A percentile compares a stretch with the other conserved stretches of the same genome.
phyloP scores from a whole-genome alignment of 1,139 yeast genomes.

The Hansenula lynferdii region DNA sequence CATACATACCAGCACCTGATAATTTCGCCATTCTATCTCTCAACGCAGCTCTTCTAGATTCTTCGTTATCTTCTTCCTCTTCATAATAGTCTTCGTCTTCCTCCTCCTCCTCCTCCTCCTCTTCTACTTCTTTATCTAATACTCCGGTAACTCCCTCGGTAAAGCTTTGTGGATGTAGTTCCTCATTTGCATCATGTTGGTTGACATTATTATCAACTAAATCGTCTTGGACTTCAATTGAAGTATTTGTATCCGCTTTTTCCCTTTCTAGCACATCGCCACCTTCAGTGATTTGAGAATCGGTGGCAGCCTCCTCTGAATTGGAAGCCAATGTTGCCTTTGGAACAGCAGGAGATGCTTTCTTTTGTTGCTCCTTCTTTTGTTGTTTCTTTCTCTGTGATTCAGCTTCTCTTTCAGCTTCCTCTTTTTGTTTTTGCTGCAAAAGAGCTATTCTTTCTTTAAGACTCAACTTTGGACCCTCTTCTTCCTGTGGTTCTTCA shows the following conservation, averaged over 20 bases:
- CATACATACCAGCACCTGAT: slow-evolving; percentile 86
- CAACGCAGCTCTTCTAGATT: slow-evolving; percentile 68
- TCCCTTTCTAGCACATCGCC: too few relatives aligned
- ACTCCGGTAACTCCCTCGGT: slow-evolving; percentile 17
- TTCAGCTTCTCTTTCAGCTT: slow-evolving; percentile 70
- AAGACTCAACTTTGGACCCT: slow-evolving; percentile 70
- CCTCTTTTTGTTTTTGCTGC: slow-evolving; percentile 79
- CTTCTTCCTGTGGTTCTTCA: slow-evolving; percentile 39
- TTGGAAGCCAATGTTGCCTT: neutral
- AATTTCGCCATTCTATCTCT: slow-evolving; percentile 95
- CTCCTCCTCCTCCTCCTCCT: slow-evolving; percentile 18
- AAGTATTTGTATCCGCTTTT: slow-evolving; percentile 3
- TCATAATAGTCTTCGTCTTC: slow-evolving; percentile 39
- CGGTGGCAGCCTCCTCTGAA: too few relatives aligned
- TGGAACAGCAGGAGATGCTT: slow-evolving; percentile 8
- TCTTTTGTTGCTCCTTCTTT: slow-evolving; percentile 42
- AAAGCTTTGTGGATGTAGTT: too few relatives aligned
- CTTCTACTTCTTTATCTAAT: slow-evolving; percentile 26
- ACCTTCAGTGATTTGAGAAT: too few relatives aligned
- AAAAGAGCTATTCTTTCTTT: slow-evolving; percentile 83
- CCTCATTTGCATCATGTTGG: too few relatives aligned
- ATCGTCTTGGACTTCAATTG: neutral
- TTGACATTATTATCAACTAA: slow-evolving; percentile 13
- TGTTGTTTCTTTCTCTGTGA: slow-evolving; percentile 53
- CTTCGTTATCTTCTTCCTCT: slow-evolving; percentile 67